Percentiles rank a stretch among this genome's conserved stretches.
These are phyloP conservation scores for Russula abietina DNA, from an alignment of 768 basidiomycete species.

Conservation along the genomic window DNA sequence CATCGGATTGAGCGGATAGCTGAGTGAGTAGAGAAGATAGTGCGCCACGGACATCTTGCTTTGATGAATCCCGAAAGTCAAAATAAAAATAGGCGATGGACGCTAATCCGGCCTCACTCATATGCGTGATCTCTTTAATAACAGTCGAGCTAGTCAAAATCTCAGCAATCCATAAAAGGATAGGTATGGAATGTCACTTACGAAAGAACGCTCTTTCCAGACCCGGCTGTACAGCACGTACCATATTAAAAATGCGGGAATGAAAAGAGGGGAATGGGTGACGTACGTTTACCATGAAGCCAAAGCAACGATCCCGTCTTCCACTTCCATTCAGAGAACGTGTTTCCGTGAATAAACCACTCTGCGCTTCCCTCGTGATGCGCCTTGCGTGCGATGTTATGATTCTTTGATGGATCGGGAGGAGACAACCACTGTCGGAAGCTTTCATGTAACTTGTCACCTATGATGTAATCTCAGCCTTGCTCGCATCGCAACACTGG, in stretches of 20 bases:
- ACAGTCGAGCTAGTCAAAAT: neutral
- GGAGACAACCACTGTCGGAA: neutral
- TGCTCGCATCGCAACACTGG: too few species aligned
- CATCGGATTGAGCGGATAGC: neutral
- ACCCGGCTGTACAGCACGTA: neutral
- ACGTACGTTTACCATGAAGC: neutral
- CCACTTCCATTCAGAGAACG: neutral
- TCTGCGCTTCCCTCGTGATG: neutral
- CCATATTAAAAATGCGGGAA: neutral
- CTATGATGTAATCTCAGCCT: neutral
- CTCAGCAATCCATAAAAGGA: neutral
- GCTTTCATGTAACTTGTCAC: neutral
- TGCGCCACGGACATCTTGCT: neutral
- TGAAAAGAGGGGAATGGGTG: too few species aligned
- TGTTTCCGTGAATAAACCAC: neutral
- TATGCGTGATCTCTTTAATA: neutral
- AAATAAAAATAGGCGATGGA: neutral
- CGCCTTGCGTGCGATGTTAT: neutral
- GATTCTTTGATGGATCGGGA: neutral
- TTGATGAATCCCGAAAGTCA: neutral
- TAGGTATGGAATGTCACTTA: neutral
- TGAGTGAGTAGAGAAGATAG: neutral
- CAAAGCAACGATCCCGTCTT: neutral
- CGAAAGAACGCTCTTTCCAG: neutral
- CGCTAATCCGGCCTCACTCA: neutral